Percentiles rank a stretch among this genome's conserved stretches.
These are phyloP conservation scores for Plasmopara viticola DNA, from an alignment of 352 stramenopile species.

Conservation along the genomic window DNA sequence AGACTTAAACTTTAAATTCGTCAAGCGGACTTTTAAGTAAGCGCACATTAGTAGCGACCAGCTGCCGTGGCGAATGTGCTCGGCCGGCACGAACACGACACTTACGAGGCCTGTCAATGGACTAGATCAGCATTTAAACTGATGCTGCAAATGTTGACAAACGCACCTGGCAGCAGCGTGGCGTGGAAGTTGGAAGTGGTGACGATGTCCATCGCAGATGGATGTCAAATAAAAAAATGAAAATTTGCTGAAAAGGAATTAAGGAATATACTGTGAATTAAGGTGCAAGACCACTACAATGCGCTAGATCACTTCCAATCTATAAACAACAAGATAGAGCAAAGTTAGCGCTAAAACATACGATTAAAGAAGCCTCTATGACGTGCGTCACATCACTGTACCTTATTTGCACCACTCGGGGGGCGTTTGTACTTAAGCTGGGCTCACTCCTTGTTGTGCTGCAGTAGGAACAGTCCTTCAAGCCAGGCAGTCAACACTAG, in stretches of 20 bases:
- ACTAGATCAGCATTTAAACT: not conserved
- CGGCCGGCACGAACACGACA: slow-evolving; percentile 70
- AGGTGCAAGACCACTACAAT: too few relatives aligned
- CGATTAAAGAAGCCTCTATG: not conserved
- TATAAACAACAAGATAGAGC: too few relatives aligned
- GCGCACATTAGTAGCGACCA: slow-evolving; percentile 44
- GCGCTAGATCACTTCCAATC: too few relatives aligned
- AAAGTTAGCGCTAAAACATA: too few relatives aligned
- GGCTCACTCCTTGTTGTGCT: slow-evolving; percentile 21
- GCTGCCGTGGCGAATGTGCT: slow-evolving; percentile 63
- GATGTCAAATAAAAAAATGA: too few relatives aligned
- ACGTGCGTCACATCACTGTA: slow-evolving; percentile 12
- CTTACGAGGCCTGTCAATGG: slow-evolving; percentile 51
- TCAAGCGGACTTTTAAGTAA: slow-evolving; percentile 3
- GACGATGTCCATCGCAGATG: slow-evolving; percentile 66
- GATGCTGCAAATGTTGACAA: not conserved
- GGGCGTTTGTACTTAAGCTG: slow-evolving; percentile 10
- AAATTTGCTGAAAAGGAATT: not conserved
- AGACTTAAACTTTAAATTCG: slow-evolving; percentile 1
- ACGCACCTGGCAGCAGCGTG: slow-evolving; percentile 70
- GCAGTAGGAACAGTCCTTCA: slow-evolving; percentile 15
- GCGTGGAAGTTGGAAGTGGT: slow-evolving; percentile 88
- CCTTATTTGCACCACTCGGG: slow-evolving; percentile 5
- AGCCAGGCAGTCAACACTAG: slow-evolving; percentile 7
- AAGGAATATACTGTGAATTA: not conserved